phyloP scores from a whole-genome alignment of 148 eudicot species.

The Camellia lanceoleosa region DNA sequence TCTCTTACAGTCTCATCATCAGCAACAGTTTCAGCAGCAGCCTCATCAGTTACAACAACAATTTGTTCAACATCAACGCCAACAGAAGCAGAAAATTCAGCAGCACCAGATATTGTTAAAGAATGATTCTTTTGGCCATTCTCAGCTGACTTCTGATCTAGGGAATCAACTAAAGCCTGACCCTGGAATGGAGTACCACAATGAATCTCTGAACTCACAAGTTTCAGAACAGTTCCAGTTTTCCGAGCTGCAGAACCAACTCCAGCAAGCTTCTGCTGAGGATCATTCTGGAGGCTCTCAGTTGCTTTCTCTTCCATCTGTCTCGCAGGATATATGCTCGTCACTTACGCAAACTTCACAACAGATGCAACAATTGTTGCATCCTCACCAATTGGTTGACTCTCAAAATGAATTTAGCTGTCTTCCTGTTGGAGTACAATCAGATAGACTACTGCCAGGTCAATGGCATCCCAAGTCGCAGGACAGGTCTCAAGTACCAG shows the following conservation, averaged over 20 bases:
- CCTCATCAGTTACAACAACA: slow-evolving; percentile 46
- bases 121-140: slow-evolving; percentile 46
- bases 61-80: slow-evolving; percentile 44
- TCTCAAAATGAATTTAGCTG: slow-evolving; percentile 48
- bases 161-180: slow-evolving; percentile 40
- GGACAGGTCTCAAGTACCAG: slow-evolving; percentile 37
- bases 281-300: slow-evolving; percentile 40
- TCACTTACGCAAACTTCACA: slow-evolving; percentile 46
- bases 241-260: slow-evolving; percentile 47
- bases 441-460: slow-evolving; percentile 42
- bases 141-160: slow-evolving; percentile 37
- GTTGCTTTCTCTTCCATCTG: slow-evolving; percentile 39
- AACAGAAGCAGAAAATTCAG: slow-evolving; percentile 52
- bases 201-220: slow-evolving; percentile 50
- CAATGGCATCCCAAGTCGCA: slow-evolving; percentile 55
- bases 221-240: slow-evolving; percentile 47
- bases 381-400: slow-evolving; percentile 43
- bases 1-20: slow-evolving; percentile 41
- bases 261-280: slow-evolving; percentile 40
- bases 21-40: slow-evolving; percentile 52
- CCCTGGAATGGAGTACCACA: slow-evolving; percentile 37
- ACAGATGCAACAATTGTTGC: slow-evolving; percentile 41
- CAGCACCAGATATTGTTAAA: slow-evolving; percentile 43
- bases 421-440: slow-evolving; percentile 42
- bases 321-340: slow-evolving; percentile 41